These are phyloP conservation scores for Arbutus unedo DNA, from an alignment of 148 eudicot species.

Conservation along the genomic window DNA sequence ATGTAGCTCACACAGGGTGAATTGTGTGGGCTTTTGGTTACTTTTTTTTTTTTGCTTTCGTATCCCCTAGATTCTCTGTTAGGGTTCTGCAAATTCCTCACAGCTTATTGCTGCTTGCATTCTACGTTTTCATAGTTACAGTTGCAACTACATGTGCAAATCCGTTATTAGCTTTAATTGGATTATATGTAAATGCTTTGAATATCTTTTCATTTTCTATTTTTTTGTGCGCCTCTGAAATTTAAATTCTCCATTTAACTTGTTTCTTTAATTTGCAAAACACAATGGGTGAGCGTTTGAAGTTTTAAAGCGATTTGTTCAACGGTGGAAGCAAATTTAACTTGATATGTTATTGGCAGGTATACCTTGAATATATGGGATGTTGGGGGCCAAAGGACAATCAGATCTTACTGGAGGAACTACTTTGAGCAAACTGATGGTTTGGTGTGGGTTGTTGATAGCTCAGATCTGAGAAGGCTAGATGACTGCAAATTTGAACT, in stretches of 20 bases:
- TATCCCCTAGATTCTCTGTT: not conserved
- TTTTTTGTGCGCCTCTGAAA: not conserved
- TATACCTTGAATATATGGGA: slow-evolving; percentile 97
- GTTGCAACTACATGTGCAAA: not conserved
- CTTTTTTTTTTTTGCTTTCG: not conserved
- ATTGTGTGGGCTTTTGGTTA: not conserved
- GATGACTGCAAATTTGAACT: slow-evolving; percentile 86
- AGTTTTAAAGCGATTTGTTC: not conserved
- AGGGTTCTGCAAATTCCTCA: not conserved
- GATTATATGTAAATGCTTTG: not conserved
- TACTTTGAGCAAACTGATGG: slow-evolving; percentile 99
- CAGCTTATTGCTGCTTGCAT: not conserved
- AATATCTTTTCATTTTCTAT: not conserved
- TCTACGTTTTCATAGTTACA: not conserved
- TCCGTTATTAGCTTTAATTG: not conserved
- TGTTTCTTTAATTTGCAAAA: not conserved
- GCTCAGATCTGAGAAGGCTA: slow-evolving; percentile 87
- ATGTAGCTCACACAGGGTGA: not conserved
- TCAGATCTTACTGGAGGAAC: slow-evolving; percentile 97
- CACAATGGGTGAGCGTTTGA: not conserved
- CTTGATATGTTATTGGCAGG: slow-evolving; percentile 32
- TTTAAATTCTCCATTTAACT: not conserved
- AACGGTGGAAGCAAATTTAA: not conserved
- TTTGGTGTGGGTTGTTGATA: slow-evolving; percentile 97
- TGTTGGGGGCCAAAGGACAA: slow-evolving; percentile 97